Percentiles rank a stretch among this genome's conserved stretches.
Conservation (phyloP, 2,329 filamentous ascomycete species). For the Ophiognomonia clavigignenti-juglandacearum region DNA sequence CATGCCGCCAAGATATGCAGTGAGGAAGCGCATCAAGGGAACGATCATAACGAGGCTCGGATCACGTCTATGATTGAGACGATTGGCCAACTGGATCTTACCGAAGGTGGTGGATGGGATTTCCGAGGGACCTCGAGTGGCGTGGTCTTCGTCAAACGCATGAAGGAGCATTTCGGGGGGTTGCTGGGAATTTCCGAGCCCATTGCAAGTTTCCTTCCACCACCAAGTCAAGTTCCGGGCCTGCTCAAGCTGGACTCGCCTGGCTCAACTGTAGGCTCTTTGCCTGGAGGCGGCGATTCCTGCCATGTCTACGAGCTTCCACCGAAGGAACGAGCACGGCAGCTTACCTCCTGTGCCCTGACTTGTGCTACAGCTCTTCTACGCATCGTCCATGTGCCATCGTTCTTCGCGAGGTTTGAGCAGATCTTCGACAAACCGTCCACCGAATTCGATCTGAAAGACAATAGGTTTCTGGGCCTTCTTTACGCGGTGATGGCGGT, state of each 20-base stretch:
- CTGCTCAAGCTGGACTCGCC: constrained; percentile 65
- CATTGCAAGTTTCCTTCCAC: constrained; percentile 53
- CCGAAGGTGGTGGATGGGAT: constrained; percentile 88
- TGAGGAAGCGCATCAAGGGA: constrained; percentile 25
- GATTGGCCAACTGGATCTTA: constrained; percentile 84
- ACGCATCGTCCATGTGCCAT: constrained; percentile 74
- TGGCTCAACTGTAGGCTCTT: constrained; percentile 52
- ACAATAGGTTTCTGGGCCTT: constrained; percentile 65
- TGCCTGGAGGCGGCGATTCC: constrained; percentile 54
- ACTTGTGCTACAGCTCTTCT: constrained; percentile 54
- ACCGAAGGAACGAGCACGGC: constrained; percentile 49
- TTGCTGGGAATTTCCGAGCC: constrained; percentile 64
- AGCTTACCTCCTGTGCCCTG: constrained; percentile 50
- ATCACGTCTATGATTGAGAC: constrained; percentile 93
- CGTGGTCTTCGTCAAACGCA: constrained; percentile 77
- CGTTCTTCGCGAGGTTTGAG: constrained; percentile 74
- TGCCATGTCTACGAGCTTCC: constrained; percentile 65
- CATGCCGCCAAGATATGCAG: constrained; percentile 37
- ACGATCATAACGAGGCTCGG: constrained; percentile 60
- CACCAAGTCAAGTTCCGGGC: constrained; percentile 42
- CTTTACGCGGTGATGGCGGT: constrained; percentile 67
- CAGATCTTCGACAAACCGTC: constrained; percentile 67
- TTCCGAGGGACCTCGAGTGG: constrained; percentile 94
- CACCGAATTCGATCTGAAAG: constrained; percentile 58
- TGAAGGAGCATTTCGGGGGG: constrained; percentile 82